Percentiles rank a stretch among this genome's conserved stretches.
Evolutionary conservation across 495 filamentous ascomycete genomes (phyloP).

Genomic region (Lasiosphaeris hirsuta): DNA sequence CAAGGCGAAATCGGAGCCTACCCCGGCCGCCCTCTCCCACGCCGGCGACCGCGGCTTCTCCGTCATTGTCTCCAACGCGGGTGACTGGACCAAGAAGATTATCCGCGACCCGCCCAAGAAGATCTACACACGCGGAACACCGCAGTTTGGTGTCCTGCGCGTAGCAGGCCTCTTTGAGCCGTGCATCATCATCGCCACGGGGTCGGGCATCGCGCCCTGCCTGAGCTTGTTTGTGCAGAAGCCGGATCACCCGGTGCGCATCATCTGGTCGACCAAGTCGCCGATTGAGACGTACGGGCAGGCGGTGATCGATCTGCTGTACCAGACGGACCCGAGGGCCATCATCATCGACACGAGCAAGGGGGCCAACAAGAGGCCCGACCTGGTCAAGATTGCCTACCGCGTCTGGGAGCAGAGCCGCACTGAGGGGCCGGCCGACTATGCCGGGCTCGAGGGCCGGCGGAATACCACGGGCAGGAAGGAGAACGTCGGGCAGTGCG

Average conservation of each 20-base stretch:
- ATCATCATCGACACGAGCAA: slow-evolving; percentile 49
- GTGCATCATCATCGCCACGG: slow-evolving; percentile 75
- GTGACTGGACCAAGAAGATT: slow-evolving; percentile 73
- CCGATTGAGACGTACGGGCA: slow-evolving; percentile 46
- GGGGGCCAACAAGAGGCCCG: slow-evolving; percentile 37
- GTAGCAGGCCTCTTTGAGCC: slow-evolving; percentile 65
- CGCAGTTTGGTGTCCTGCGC: slow-evolving; percentile 67
- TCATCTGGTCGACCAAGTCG: slow-evolving; percentile 49
- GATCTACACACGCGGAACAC: slow-evolving; percentile 54
- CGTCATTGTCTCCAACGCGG: slow-evolving; percentile 71
- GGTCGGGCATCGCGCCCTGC: slow-evolving; percentile 76
- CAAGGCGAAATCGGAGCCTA: slow-evolving; percentile 16
- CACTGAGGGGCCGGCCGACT: slow-evolving; percentile 59
- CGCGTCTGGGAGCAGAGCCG: slow-evolving; percentile 50
- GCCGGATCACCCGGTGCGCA: slow-evolving; percentile 38
- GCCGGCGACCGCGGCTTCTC: slow-evolving; percentile 59
- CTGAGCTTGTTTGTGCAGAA: slow-evolving; percentile 47
- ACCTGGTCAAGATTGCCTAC: slow-evolving; percentile 57
- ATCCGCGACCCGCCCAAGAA: slow-evolving; percentile 59
- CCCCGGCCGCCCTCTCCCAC: slow-evolving; percentile 59
- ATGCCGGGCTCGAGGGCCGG: slow-evolving; percentile 55
- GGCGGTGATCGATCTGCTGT: slow-evolving; percentile 41
- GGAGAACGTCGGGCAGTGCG: slow-evolving; percentile 52
- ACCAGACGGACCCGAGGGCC: slow-evolving; percentile 42
- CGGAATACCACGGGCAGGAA: slow-evolving; percentile 52